phyloP scores from a whole-genome alignment of 2,329 filamentous ascomycete genomes.

The Hymenoscyphus albidus region DNA sequence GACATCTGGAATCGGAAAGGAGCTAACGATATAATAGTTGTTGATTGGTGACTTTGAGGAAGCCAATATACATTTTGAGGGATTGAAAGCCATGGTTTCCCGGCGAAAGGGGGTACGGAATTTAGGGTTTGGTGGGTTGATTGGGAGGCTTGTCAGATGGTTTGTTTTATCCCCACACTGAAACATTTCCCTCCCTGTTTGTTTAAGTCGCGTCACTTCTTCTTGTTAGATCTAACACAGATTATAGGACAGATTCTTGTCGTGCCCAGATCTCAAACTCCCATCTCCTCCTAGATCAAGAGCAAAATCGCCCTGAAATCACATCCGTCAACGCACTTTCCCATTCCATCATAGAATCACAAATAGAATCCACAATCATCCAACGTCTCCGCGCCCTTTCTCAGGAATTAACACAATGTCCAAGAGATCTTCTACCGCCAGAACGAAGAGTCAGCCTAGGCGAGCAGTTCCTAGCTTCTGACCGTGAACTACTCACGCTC shows the following conservation, averaged over 20 bases:
- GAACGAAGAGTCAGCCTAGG: constrained; percentile 6
- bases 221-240: background rate
- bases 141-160: constrained; percentile 9
- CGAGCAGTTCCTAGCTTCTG: constrained; percentile 4
- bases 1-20: background rate
- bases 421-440: background rate
- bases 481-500: constrained; percentile 4
- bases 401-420: background rate
- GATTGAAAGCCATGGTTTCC: constrained; percentile 7
- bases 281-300: constrained; percentile 1
- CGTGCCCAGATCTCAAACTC: constrained; percentile 7
- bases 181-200: too few relatives aligned
- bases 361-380: background rate
- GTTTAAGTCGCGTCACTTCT: background rate
- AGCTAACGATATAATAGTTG: constrained; percentile 1
- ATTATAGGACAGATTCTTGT: constrained; percentile 6
- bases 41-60: constrained; percentile 8
- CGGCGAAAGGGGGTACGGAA: background rate
- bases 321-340: background rate
- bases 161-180: background rate
- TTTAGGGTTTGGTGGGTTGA: constrained; percentile 6
- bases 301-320: background rate
- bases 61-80: constrained; percentile 7
- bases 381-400: background rate
- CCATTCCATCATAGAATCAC: background rate